A percentile compares a stretch with the other conserved stretches of the same genome.
These are phyloP conservation scores for Paecilomyces dactylethromorphus DNA, from an alignment of 2,329 filamentous ascomycete species.

Conservation along the genomic window DNA sequence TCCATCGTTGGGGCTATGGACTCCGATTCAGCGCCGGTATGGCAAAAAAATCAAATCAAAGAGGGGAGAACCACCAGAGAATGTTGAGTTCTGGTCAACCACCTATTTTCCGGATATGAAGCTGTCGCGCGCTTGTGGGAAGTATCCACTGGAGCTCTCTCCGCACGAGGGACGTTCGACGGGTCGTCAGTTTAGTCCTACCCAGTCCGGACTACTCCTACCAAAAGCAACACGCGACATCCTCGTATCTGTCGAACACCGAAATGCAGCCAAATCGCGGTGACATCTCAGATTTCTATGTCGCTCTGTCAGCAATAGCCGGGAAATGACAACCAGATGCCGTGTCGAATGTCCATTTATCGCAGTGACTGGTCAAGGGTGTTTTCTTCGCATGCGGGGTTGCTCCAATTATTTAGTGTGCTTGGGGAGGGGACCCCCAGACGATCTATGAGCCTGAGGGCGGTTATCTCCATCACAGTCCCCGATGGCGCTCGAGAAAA, in stretches of 20 bases:
- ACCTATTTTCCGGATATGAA: background rate
- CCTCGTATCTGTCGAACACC: background rate
- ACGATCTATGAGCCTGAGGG: too few species aligned
- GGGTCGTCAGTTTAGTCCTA: background rate
- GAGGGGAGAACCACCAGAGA: background rate
- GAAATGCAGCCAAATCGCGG: background rate
- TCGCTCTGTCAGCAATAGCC: background rate
- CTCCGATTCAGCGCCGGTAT: background rate
- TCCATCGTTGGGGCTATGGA: background rate
- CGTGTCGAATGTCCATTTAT: background rate
- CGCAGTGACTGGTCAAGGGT: background rate
- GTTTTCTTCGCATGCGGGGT: background rate
- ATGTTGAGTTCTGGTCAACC: background rate
- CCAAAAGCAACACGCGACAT: background rate
- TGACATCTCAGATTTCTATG: background rate
- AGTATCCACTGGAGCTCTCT: slow-evolving; percentile 5
- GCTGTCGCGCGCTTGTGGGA: background rate
- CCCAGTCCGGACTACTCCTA: background rate
- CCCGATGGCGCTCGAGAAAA: too few species aligned
- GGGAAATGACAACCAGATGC: background rate
- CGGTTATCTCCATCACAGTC: too few species aligned
- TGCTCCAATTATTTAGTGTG: background rate
- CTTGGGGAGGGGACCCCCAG: too few species aligned
- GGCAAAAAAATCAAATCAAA: background rate
- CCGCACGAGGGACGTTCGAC: slow-evolving; percentile 14